Conservation (phyloP, 352 stramenopile species). For the Phytophthora sansomeana region DNA sequence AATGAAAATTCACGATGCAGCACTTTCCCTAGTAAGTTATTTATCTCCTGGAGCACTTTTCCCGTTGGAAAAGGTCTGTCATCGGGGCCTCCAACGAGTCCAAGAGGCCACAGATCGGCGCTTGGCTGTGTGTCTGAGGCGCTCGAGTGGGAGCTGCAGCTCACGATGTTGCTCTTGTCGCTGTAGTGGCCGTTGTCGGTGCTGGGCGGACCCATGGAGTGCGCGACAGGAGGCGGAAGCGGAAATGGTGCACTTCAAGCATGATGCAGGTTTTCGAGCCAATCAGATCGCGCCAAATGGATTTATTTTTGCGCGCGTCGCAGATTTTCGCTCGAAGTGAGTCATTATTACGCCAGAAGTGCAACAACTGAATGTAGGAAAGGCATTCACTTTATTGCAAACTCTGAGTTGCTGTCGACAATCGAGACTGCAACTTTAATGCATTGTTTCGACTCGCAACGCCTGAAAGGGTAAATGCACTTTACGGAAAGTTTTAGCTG, state of each 20-base stretch:
- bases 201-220: neutral
- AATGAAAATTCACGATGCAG: conserved; percentile 2
- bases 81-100: neutral
- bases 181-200: neutral
- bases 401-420: too few species aligned
- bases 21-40: conserved; percentile 8
- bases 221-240: neutral
- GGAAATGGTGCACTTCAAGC: conserved; percentile 22
- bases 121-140: neutral
- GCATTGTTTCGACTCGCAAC: too few species aligned
- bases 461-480: too few species aligned
- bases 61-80: conserved; percentile 9
- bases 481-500: too few species aligned
- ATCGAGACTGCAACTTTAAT: too few species aligned
- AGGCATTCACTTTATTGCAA: too few species aligned
- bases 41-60: conserved; percentile 14
- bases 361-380: neutral
- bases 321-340: conserved; percentile 12
- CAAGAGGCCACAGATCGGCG: conserved; percentile 9
- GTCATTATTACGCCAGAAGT: neutral
- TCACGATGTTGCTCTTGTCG: neutral
- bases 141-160: neutral
- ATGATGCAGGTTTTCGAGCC: neutral
- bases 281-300: conserved; percentile 9
- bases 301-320: conserved; percentile 9